Conservation (phyloP, 2,329 filamentous ascomycete species). For the Sporothrix humicola region DNA sequence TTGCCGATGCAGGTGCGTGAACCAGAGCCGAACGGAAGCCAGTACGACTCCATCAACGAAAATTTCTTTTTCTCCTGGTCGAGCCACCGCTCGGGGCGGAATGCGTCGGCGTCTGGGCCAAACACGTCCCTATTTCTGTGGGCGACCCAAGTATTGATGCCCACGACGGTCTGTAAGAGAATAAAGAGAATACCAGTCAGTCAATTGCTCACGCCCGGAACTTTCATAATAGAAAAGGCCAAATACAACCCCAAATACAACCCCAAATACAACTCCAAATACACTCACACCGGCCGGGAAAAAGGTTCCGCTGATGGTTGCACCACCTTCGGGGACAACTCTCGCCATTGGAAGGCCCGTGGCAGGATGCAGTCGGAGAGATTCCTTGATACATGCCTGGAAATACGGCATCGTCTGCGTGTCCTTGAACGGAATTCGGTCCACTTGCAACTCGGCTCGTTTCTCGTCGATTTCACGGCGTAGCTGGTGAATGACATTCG, state of each 20-base stretch:
- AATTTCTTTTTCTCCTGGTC: neutral
- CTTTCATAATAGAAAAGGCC: too few species aligned
- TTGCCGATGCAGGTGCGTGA: slow-evolving; percentile 11
- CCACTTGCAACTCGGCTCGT: neutral
- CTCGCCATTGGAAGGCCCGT: neutral
- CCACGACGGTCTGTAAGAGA: neutral
- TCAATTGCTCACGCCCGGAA: neutral
- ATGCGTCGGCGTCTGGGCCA: neutral
- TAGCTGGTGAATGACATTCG: neutral
- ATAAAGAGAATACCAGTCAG: neutral
- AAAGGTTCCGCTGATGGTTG: neutral
- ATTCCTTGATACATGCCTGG: neutral
- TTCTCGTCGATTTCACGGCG: slow-evolving; percentile 12
- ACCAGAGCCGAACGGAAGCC: slow-evolving; percentile 3
- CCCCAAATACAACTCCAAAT: too few species aligned
- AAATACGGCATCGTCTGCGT: slow-evolving; percentile 5
- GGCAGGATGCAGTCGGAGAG: slow-evolving; percentile 14
- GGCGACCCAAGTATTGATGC: slow-evolving; percentile 6
- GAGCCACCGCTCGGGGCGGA: slow-evolving; percentile 15
- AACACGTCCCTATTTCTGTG: neutral
- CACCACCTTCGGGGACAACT: neutral
- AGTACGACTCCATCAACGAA: neutral
- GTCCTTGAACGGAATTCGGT: slow-evolving; percentile 1
- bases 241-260: too few species aligned
- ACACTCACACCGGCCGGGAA: neutral